Conservation (phyloP, 2,329 filamentous ascomycete genomes). For the Fusarium sp. region DNA sequence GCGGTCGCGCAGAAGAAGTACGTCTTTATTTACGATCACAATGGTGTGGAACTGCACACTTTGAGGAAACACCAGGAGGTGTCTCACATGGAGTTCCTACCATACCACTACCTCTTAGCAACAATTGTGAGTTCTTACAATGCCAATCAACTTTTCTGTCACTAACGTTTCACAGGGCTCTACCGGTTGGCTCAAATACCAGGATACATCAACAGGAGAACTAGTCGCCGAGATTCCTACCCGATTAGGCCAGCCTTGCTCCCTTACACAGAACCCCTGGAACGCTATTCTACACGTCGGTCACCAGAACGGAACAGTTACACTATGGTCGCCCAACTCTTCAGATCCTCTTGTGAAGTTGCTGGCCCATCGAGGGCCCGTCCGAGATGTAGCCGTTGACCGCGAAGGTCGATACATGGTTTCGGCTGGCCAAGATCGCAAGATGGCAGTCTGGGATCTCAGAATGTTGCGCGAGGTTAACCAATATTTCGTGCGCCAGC, state of each 20-base stretch:
- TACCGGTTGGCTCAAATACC: constrained; percentile 89
- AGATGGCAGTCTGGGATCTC: constrained; percentile 96
- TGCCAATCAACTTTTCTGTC: accelerated
- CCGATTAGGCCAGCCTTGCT: constrained; percentile 83
- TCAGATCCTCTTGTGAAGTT: constrained; percentile 90
- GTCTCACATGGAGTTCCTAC: constrained; percentile 92
- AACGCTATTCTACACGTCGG: constrained; percentile 94
- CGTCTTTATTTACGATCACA: constrained; percentile 94
- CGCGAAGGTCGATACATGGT: constrained; percentile 96
- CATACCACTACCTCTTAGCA: constrained; percentile 93
- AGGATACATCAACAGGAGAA: constrained; percentile 93
- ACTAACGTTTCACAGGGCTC: constrained; percentile 67
- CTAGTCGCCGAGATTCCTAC: constrained; percentile 88
- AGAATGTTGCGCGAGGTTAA: constrained; percentile 94
- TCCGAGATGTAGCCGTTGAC: constrained; percentile 86
- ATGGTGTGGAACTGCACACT: constrained; percentile 92
- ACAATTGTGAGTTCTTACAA: constrained; percentile 73
- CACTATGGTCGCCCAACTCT: constrained; percentile 94
- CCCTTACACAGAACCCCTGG: constrained; percentile 88
- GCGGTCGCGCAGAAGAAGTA: constrained; percentile 97
- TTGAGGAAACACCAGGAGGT: constrained; percentile 91
- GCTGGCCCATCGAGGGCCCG: constrained; percentile 88
- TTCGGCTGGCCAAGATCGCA: constrained; percentile 86
- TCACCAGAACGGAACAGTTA: constrained; percentile 94
- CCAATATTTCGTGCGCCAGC: constrained; percentile 85